Percentiles rank a stretch among this genome's conserved stretches.
Evolutionary conservation across 306 rosid genomes (phyloP).

Genomic region (Pterocarpus macrocarpus): DNA sequence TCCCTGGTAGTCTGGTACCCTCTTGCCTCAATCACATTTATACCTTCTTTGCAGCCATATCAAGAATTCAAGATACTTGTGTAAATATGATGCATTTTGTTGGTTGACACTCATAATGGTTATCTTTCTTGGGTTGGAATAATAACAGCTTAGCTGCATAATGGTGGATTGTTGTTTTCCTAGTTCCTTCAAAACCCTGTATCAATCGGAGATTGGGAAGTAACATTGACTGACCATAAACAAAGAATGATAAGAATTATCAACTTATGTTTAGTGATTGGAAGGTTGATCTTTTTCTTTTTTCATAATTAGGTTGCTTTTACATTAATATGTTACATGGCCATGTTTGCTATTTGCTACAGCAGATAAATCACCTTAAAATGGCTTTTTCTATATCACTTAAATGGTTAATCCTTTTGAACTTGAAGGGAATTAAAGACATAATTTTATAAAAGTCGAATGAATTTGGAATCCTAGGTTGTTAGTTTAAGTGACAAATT

Average conservation of each 20-base stretch:
- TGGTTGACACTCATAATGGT: constrained; percentile 1
- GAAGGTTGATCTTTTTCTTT: constrained; percentile 18
- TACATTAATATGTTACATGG: constrained; percentile 7
- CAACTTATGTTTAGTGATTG: constrained; percentile 12
- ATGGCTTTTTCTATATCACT: constrained; percentile 1
- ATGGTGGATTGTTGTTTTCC: background rate
- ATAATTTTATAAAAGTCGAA: background rate
- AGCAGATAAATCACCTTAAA: background rate
- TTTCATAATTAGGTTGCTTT: constrained; percentile 28
- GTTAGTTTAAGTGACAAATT: background rate
- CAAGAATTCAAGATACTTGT: constrained; percentile 2
- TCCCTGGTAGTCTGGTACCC: constrained; percentile 19
- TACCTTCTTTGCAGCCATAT: constrained; percentile 10
- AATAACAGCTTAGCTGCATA: background rate
- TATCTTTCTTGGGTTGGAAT: constrained; percentile 14
- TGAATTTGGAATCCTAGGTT: constrained; percentile 11
- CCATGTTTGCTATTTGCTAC: background rate
- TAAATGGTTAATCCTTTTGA: constrained; percentile 32
- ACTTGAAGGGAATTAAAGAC: constrained; percentile 15
- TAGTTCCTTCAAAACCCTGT: constrained; percentile 8
- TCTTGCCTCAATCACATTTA: constrained; percentile 25
- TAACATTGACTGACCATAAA: background rate
- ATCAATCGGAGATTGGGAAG: background rate
- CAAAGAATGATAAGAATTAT: constrained; percentile 21
- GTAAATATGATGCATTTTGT: constrained; percentile 31